Percentiles rank a stretch among this genome's conserved stretches.
phyloP scores from a whole-genome alignment of 2,329 filamentous ascomycete genomes.

The Fonsecaea nubica region DNA sequence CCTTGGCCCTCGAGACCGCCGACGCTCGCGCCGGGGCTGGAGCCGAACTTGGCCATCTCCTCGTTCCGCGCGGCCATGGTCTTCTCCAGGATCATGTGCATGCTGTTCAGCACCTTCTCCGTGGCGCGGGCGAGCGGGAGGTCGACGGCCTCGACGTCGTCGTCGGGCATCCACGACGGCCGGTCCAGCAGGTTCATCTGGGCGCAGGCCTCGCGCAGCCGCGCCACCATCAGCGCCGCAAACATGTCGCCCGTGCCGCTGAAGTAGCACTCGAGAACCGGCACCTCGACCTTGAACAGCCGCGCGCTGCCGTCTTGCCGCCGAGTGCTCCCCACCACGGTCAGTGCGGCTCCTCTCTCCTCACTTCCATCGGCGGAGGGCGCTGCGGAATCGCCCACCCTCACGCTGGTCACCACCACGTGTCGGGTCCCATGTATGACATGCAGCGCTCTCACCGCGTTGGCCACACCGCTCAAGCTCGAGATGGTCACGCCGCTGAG shows the following conservation, averaged over 20 bases:
- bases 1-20: slow-evolving; percentile 38
- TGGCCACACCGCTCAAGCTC: slow-evolving; percentile 32
- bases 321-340: slow-evolving; percentile 37
- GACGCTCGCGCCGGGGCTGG: slow-evolving; percentile 29
- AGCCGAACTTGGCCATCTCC: slow-evolving; percentile 59
- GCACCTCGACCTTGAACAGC: slow-evolving; percentile 87
- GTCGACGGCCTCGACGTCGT: slow-evolving; percentile 71
- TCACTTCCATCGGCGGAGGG: not conserved
- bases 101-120: slow-evolving; percentile 87
- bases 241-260: slow-evolving; percentile 99
- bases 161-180: slow-evolving; percentile 76
- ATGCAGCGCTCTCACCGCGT: slow-evolving; percentile 57
- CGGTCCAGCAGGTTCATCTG: slow-evolving; percentile 57
- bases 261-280: slow-evolving; percentile 90
- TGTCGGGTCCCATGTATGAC: slow-evolving; percentile 78
- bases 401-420: slow-evolving; percentile 87
- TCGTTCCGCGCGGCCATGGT: slow-evolving; percentile 71
- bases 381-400: slow-evolving; percentile 15
- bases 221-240: slow-evolving; percentile 84
- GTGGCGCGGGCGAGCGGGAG: slow-evolving; percentile 82
- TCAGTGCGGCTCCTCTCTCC: slow-evolving; percentile 10
- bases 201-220: slow-evolving; percentile 77
- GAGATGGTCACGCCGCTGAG: slow-evolving; percentile 44
- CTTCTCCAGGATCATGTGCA: slow-evolving; percentile 81
- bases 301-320: slow-evolving; percentile 64